Base-by-base conservation (phyloP, 192 early-diverging fungal genomes). In the Chytriomyces sp. region DNA sequence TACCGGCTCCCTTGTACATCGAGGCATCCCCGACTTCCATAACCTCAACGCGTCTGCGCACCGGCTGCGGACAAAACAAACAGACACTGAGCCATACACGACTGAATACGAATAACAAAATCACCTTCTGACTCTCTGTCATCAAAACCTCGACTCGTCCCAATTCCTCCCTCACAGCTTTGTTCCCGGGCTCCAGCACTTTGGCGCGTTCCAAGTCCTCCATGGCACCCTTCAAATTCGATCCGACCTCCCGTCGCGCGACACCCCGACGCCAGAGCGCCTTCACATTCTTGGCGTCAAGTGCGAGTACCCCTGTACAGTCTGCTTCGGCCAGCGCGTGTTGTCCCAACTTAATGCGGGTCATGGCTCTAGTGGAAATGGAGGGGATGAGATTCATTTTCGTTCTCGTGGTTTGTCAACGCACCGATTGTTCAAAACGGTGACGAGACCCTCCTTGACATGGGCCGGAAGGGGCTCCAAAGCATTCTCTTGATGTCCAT, bases 251-350 rank as follows among this genome's bases (percentile, higher is more conserved):
- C 14, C 44, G 68, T 17, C 84, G 80, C 0, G 92, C 89, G 39
- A 90, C 85, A 1, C 91, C 92, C 10, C 92, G 78, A 54, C 93
- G 76, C 89, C 89, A 93, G 25, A 91, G 75, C 2, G 93, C 93
- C 61, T 94, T 94, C 36, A 92, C 84, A 77, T 91, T 88, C 36
- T 91, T 86, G 36, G 81, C 76, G 41, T 94, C 89, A 8, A 91
- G 44, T 10, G 38, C 61, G 38, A 94, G 57, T 10, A 86, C 87
- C 14, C 40, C 49, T 8, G 87, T 84, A 63, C 90, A 91, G 71
- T 94, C 93, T 14, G 41, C 61, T 74, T 91, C 90, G 12, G 90
- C 92, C 8, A 89, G 79, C 3, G 61, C 65, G 58, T 83, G 91
- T 82, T 80, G 81, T 7, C 88, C 72, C 25, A 93, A 67, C 73